Percentiles rank a stretch among this genome's conserved stretches.
Evolutionary conservation across 1,284 basidiomycete species (phyloP).

Genomic region (Ceratobasidium sp.): DNA sequence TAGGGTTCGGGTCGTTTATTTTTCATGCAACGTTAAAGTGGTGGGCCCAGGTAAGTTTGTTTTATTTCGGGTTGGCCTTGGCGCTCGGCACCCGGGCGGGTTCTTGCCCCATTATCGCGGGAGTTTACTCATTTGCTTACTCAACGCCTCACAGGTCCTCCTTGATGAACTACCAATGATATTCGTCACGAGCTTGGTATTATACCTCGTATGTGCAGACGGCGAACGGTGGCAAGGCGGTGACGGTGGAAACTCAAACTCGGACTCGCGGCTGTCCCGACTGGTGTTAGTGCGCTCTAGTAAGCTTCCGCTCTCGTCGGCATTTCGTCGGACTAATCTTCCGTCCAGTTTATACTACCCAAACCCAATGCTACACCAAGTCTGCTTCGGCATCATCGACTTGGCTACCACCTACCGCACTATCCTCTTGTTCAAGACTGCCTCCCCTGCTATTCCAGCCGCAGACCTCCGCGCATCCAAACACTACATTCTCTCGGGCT

Average conservation of each 20-base stretch:
- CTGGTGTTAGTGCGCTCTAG: conserved; percentile 53
- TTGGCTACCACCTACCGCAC: conserved; percentile 46
- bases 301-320: conserved; percentile 43
- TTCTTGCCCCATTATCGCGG: too few relatives aligned
- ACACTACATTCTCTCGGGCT: conserved; percentile 45
- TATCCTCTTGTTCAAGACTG: conserved; percentile 46
- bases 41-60: conserved; percentile 40
- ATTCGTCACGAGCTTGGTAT: conserved; percentile 43
- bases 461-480: conserved; percentile 43
- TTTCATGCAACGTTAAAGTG: conserved; percentile 43
- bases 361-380: conserved; percentile 60
- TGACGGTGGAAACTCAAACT: conserved; percentile 45
- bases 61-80: background rate
- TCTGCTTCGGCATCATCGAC: conserved; percentile 55
- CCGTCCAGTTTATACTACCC: conserved; percentile 51
- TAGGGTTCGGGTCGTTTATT: conserved; percentile 41
- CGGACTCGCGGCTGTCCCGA: conserved; percentile 48
- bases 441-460: conserved; percentile 39
- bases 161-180: conserved; percentile 44
- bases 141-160: conserved; percentile 28
- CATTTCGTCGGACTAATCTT: background rate
- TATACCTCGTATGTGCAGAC: conserved; percentile 40
- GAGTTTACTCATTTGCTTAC: background rate
- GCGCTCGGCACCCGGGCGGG: too few relatives aligned
- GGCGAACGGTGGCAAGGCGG: conserved; percentile 21